phyloP scores from a whole-genome alignment of 106 monocot species.

The Dioscorea zingiberensis region DNA sequence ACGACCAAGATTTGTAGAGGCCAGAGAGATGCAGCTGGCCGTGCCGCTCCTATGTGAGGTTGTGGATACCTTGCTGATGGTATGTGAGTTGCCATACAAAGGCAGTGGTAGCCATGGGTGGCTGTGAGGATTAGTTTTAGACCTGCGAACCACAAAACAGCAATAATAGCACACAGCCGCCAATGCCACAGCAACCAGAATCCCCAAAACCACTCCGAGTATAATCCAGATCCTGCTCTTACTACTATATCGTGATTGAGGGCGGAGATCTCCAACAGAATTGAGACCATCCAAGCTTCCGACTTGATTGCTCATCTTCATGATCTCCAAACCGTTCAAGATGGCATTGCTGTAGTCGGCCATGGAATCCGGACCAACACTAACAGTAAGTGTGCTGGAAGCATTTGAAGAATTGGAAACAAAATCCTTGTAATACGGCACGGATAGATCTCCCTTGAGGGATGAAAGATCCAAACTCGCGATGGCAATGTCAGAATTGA shows the following conservation, averaged over 20 bases:
- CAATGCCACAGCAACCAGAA: slow-evolving; percentile 11
- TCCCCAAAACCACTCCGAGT: slow-evolving; percentile 17
- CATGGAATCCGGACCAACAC: slow-evolving; percentile 35
- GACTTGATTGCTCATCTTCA: slow-evolving; percentile 31
- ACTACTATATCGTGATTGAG: slow-evolving; percentile 9
- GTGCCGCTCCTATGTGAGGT: slow-evolving; percentile 41
- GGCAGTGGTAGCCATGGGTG: slow-evolving; percentile 52
- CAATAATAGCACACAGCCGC: slow-evolving; percentile 30
- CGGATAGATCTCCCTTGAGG: slow-evolving; percentile 25
- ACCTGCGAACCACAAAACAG: slow-evolving; percentile 23
- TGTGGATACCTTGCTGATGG: slow-evolving; percentile 48
- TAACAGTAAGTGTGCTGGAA: slow-evolving; percentile 18
- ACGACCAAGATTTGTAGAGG: slow-evolving; percentile 50
- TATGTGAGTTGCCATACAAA: slow-evolving; percentile 51
- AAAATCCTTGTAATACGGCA: slow-evolving; percentile 35
- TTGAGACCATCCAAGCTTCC: slow-evolving; percentile 15
- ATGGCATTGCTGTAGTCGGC: slow-evolving; percentile 30
- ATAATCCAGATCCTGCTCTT: slow-evolving; percentile 32
- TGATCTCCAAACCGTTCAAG: slow-evolving; percentile 45
- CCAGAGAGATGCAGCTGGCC: slow-evolving; percentile 43
- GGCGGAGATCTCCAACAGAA: slow-evolving; percentile 24
- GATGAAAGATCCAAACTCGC: slow-evolving; percentile 50
- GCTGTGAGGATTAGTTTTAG: slow-evolving; percentile 17
- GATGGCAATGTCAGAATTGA: slow-evolving; percentile 33
- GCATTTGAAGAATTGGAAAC: slow-evolving; percentile 16